These are phyloP conservation scores for Dioszegia crocea DNA, from an alignment of 768 basidiomycete species.

Conservation along the genomic window DNA sequence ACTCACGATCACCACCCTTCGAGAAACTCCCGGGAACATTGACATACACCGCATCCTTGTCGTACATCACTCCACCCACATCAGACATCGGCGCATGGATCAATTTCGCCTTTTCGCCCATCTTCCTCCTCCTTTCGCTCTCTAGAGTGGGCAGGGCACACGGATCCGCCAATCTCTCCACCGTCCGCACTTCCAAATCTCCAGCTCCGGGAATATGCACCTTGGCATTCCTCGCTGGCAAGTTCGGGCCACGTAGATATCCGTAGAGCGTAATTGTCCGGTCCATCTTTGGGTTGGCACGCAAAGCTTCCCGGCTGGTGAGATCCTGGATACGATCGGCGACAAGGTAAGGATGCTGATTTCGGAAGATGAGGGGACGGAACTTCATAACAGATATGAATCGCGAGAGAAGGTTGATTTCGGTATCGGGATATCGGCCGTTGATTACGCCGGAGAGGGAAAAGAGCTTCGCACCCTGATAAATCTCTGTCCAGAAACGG, in stretches of 20 bases:
- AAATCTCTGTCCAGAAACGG: slow-evolving; percentile 99
- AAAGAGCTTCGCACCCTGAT: slow-evolving; percentile 96
- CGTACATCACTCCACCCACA: slow-evolving; percentile 91
- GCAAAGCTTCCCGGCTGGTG: slow-evolving; percentile 77
- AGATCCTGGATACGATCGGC: slow-evolving; percentile 93
- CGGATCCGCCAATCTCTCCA: slow-evolving; percentile 80
- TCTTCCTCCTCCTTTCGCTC: slow-evolving; percentile 78
- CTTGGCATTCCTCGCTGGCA: slow-evolving; percentile 55
- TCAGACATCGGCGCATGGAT: slow-evolving; percentile 99
- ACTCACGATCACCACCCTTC: slow-evolving; percentile 54
- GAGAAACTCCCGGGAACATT: slow-evolving; percentile 96
- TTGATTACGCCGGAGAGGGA: slow-evolving; percentile 95
- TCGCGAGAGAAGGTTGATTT: slow-evolving; percentile 90
- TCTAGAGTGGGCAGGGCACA: slow-evolving; percentile 89
- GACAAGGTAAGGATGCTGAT: slow-evolving; percentile 88
- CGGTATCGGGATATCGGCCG: slow-evolving; percentile 93
- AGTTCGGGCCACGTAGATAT: slow-evolving; percentile 71
- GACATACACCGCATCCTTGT: slow-evolving; percentile 97
- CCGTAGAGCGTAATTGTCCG: slow-evolving; percentile 92
- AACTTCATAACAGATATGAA: slow-evolving; percentile 99
- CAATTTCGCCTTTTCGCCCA: slow-evolving; percentile 92
- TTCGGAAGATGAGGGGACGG: slow-evolving; percentile 91
- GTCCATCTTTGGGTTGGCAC: slow-evolving; percentile 81
- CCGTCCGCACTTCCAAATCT: slow-evolving; percentile 70
- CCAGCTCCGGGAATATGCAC: slow-evolving; percentile 95